Evolutionary conservation across 345 rosid genomes (phyloP).

Genomic region (Citrus reticulata): DNA sequence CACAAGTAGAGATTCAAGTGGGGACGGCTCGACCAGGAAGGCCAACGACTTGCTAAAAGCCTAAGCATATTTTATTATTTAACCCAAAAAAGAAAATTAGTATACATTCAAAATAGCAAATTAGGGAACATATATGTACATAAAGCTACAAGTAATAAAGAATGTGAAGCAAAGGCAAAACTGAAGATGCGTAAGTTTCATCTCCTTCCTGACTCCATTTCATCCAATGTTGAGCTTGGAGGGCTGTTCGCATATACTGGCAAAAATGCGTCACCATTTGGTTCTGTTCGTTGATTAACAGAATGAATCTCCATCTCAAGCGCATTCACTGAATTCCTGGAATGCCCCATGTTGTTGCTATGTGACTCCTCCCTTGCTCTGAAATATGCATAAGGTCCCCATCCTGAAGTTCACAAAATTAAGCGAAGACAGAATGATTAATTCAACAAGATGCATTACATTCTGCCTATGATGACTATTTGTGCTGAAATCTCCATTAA

Average conservation of each 20-base stretch:
- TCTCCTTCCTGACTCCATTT: slow-evolving; percentile 27
- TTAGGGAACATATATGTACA: background rate
- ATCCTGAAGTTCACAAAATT: slow-evolving; percentile 26
- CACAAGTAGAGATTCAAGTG: background rate
- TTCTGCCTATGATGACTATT: background rate
- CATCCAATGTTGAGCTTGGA: slow-evolving; percentile 12
- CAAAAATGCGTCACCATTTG: slow-evolving; percentile 5
- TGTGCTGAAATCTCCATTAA: background rate
- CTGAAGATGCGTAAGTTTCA: background rate
- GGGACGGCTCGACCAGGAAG: background rate
- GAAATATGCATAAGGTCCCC: slow-evolving; percentile 70
- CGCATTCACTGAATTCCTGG: slow-evolving; percentile 12
- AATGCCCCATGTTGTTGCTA: slow-evolving; percentile 7
- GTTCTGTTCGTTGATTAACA: background rate
- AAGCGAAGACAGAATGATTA: background rate
- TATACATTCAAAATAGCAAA: background rate
- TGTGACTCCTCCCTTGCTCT: slow-evolving; percentile 47
- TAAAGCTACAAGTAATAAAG: background rate
- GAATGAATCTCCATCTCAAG: slow-evolving; percentile 3
- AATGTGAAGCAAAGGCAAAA: background rate
- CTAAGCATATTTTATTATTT: no score
- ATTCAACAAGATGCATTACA: background rate
- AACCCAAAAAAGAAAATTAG: no score
- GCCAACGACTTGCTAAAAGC: background rate
- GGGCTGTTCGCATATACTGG: background rate